Base-by-base conservation (phyloP, 352 stramenopile genomes). In the Globisporangium camurandrum region DNA sequence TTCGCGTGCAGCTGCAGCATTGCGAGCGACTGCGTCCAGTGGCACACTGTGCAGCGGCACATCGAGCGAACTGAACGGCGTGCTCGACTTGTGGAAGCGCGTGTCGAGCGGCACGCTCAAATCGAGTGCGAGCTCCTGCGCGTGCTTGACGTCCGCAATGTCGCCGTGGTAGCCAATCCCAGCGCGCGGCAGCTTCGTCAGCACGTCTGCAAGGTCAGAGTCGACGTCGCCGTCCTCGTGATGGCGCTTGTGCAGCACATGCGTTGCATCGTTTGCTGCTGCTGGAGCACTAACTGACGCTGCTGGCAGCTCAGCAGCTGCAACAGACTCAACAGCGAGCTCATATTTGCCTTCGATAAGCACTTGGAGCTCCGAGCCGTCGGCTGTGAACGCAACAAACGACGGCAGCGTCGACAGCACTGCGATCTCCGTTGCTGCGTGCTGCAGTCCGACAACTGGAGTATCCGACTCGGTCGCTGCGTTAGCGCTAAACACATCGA, bases 21-120 rank as follows among this genome's bases (percentile, higher is more conserved):
- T 61, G 20, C 55, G 54, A 22, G 57, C 62, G 7, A 58, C 61
- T n/a, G 69, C 61, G 27, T 64, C 59, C n/a, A n/a, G n/a, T 3
- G 56, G 62, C 17, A 57, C 66, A n/a, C 60, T 69, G 27, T 75
- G 61, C 30, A 87, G 51, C 7, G 79, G 66, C 47, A 73, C 59
- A 14, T 89, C 75, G 4, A 92, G 55, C 6, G 78, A 86, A 49
- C 77, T 86, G 56, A 78, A 92, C 14, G 81, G 70, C 11, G 69
- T 86, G 53, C 69, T 87, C 1, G 82, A 89, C 54, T 87, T 86
- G n/a, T 84, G 75, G 51, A 93, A 93, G 0, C 82, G 72, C 43
- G 82, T 61, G 22, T 75, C 68, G 20, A 93, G 60, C 28, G 75
- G 67, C 36, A 55, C 75, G 19, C 54, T 73, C 5, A 67, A 50